Base-by-base conservation (phyloP, 257 asterid genomes). In the Forsythia suspensa region DNA sequence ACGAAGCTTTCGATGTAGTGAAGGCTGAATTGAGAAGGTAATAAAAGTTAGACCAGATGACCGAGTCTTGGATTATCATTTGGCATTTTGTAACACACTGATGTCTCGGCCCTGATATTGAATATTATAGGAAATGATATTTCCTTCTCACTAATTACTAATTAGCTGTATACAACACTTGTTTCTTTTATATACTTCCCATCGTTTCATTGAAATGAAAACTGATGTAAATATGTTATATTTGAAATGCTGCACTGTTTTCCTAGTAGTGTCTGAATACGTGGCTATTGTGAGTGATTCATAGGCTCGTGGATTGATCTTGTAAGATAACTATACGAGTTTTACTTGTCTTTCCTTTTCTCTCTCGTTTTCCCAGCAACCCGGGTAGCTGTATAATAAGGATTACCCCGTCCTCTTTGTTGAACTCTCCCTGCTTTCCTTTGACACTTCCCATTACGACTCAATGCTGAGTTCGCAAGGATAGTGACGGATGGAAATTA, bases 71-170 rank as follows among this genome's bases (percentile, higher is more conserved):
- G 85, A 79, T 86, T 79, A 83, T 81, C 87, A 67, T 80, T 78
- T 34, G 82, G 82, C 84, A 74, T 85, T 90, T 87, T 84, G 83
- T 82, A 81, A 76, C 79, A 69, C 51, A 57, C 40, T 75, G 80
- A 71, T 82, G 78, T 73, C 80, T 51, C 80, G 41, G 76, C 63
- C 68, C 75, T 80, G 83, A 81, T 82, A 76, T 77, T 88, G 79
- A 83, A 82, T 87, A 90, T 82, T 82, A 87, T 82, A 86, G 85
- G 91, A 76, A 79, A 80, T 85, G 87, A 82, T 74, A 29, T 67
- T 59, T 74, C 81, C 52, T 85, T 76, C 72, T 80, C 85, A 77
- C 89, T 87, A 84, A 79, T 84, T 80, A 77, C 89, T 87, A 84
- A 79, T 84, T 80, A 75, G 89, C 84, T 87, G 84, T 85, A 83